phyloP scores from a whole-genome alignment of 306 rosid species.

The Coriaria nepalensis region DNA sequence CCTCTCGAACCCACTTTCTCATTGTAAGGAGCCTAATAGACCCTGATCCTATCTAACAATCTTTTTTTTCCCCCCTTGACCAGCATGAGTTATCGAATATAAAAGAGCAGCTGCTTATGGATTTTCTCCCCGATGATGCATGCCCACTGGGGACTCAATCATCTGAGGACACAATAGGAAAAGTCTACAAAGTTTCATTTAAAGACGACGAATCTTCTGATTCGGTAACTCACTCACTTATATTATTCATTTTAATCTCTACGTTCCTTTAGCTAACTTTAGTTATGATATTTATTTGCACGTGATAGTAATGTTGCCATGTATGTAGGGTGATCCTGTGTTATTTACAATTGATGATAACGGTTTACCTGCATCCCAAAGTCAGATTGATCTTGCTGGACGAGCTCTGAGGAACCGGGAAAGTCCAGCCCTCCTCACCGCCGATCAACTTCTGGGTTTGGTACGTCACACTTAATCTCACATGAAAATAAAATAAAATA shows the following conservation, averaged over 20 bases:
- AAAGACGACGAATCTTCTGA: too few relatives aligned
- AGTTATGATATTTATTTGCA: too few relatives aligned
- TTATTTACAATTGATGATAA: constrained; percentile 47
- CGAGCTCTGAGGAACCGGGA: constrained; percentile 18
- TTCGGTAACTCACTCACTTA: too few relatives aligned
- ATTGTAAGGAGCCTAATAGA: too few relatives aligned
- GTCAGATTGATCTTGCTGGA: constrained; percentile 19
- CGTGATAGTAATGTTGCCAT: constrained; percentile 12
- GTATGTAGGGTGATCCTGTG: constrained; percentile 51
- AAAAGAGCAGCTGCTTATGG: constrained; percentile 34
- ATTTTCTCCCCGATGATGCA: constrained; percentile 43
- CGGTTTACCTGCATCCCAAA: constrained; percentile 24
- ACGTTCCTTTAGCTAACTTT: too few relatives aligned
- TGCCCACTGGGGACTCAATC: constrained; percentile 48
- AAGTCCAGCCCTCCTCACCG: constrained; percentile 38
- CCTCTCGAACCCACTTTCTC: too few relatives aligned
- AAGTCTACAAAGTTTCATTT: constrained; percentile 24
- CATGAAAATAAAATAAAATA: neutral
- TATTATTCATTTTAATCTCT: too few relatives aligned
- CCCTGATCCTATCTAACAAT: too few relatives aligned
- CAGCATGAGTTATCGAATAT: constrained; percentile 24
- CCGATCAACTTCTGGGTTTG: constrained; percentile 57
- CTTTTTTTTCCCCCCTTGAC: too few relatives aligned
- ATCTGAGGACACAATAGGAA: constrained; percentile 31
- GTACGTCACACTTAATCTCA: constrained; percentile 26